These are phyloP conservation scores for Geotrichum siamense DNA, from an alignment of 1,139 yeast genomes.

Conservation along the genomic window DNA sequence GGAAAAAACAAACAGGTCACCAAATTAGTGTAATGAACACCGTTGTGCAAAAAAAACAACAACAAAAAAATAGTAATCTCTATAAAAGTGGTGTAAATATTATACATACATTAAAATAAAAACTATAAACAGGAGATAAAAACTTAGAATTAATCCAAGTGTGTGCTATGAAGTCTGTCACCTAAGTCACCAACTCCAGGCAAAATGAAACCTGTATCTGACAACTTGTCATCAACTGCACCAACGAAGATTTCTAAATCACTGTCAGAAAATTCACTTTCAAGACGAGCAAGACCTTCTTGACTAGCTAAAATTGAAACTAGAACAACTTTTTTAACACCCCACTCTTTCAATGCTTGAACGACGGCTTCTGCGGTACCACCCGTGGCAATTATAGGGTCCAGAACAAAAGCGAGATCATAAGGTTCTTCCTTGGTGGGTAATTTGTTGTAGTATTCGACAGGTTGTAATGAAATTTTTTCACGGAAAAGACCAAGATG, in stretches of 20 bases:
- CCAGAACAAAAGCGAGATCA: constrained; percentile 32
- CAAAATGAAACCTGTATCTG: constrained; percentile 30
- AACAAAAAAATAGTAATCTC: no score
- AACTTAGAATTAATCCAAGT: constrained; percentile 7
- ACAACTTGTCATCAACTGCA: constrained; percentile 27
- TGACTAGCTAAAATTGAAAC: constrained; percentile 28
- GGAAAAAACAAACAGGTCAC: no score
- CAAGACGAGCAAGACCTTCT: constrained; percentile 26
- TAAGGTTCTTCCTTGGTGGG: constrained; percentile 25
- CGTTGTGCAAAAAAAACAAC: no score
- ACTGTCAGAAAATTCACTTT: constrained; percentile 24
- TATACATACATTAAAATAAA: no score
- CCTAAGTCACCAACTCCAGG: constrained; percentile 37
- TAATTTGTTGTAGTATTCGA: constrained; percentile 36
- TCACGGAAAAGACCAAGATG: constrained; percentile 35
- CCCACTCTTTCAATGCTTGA: constrained; percentile 33
- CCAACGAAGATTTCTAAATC: constrained; percentile 32
- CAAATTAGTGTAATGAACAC: no score
- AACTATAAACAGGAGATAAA: not conserved
- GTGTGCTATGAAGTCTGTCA: constrained; percentile 26
- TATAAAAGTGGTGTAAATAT: no score
- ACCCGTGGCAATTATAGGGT: constrained; percentile 37
- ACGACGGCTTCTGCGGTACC: constrained; percentile 35
- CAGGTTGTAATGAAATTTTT: constrained; percentile 30
- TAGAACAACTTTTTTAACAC: constrained; percentile 31